Base-by-base conservation (phyloP, 169 alveolate genomes). In the Blepharisma undulans region DNA sequence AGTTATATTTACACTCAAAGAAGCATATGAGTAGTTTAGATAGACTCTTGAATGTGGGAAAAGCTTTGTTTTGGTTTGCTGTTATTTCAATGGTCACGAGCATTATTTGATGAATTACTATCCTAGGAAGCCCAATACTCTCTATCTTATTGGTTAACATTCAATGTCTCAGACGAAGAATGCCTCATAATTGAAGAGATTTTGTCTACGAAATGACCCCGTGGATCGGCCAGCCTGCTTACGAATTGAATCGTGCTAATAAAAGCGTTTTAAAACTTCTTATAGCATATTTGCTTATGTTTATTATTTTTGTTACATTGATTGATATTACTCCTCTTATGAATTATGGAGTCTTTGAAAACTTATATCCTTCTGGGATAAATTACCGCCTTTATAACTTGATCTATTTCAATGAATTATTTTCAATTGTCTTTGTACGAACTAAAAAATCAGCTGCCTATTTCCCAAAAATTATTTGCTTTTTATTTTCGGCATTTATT, bases 141-240 rank as follows among this genome's bases (percentile, higher is more conserved):
- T n/a, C n/a, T n/a, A n/a, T n/a, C n/a, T n/a, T n/a, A n/a, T n/a
- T n/a, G n/a, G n/a, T n/a, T n/a, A n/a, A n/a, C n/a, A n/a, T n/a
- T n/a, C n/a, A n/a, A n/a, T n/a, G n/a, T n/a, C n/a, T n/a, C n/a
- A n/a, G n/a, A n/a, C n/a, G n/a, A n/a, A n/a, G n/a, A n/a, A n/a
- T 34, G 74, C 14, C 29, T 19, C 76, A 18, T 3, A 82, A 82
- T 30, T 32, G 30, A 16, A 8, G 74, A 22, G 7, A 32, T 72
- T 21, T 82, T 21, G 34, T 30, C 5, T 82, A 32, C 36, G 32
- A n/a, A 22, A 16, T 78, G 14, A 34, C 36, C n/a, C 89, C 89
- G 7, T 82, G 89, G 76, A 33, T 33, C 10, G 89, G 89, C 8
- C 74, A 82, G 76, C 89, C 89, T 10, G 89, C 89, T 22, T 82